These are phyloP conservation scores for Carex arenaria DNA, from an alignment of 202 grass and related monocot genomes.

Conservation along the genomic window DNA sequence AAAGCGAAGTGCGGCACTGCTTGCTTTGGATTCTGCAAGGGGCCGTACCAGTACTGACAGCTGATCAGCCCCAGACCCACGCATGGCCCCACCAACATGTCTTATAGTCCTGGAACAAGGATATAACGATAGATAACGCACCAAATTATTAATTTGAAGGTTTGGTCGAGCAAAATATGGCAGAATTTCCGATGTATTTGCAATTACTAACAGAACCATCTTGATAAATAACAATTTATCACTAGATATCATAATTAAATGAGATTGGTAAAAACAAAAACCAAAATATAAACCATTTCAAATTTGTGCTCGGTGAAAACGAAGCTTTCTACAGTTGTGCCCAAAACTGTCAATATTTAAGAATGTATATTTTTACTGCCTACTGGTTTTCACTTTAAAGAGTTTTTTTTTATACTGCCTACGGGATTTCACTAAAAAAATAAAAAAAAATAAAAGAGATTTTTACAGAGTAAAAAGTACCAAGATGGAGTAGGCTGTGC, in stretches of 20 bases:
- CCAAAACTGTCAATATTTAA: background rate
- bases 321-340: background rate
- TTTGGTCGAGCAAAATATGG: background rate
- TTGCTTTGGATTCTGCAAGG: conserved; percentile 69
- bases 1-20: conserved; percentile 85
- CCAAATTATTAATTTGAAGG: background rate
- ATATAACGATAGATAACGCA: background rate
- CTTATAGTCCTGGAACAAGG: conserved; percentile 45
- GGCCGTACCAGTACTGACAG: conserved; percentile 78
- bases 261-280: background rate
- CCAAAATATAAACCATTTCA: background rate
- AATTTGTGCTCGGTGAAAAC: background rate
- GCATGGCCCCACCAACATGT: conserved; percentile 82
- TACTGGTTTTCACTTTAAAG: no score
- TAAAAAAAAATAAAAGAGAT: background rate
- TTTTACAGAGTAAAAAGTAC: conserved; percentile 33
- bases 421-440: no score
- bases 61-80: conserved; percentile 86
- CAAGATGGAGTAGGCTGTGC: conserved; percentile 69
- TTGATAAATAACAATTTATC: background rate
- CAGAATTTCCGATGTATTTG: background rate
- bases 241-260: background rate
- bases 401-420: no score
- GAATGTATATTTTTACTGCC: background rate
- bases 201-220: background rate